Conservation (phyloP, 768 basidiomycete species). For the Pleurotus salmoneostramineus region DNA sequence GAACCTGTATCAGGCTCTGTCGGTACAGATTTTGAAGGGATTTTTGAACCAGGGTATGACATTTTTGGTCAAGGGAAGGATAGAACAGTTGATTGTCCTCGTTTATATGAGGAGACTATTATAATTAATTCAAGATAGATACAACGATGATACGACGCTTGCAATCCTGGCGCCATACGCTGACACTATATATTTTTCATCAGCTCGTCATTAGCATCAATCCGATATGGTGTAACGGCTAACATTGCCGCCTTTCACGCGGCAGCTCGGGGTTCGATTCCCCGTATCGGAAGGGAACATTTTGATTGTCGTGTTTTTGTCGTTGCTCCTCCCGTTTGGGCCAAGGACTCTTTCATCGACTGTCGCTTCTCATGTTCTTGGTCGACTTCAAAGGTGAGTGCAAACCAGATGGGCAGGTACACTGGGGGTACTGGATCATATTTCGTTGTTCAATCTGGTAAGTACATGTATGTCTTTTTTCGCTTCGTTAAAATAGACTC, state of each 20-base stretch:
- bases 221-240: conserved; percentile 55
- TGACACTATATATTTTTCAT: conserved; percentile 1
- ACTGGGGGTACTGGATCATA: no score
- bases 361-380: no score
- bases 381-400: no score
- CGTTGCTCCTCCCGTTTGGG: no score
- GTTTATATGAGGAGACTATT: conserved; percentile 12
- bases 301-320: background rate
- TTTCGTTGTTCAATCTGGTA: no score
- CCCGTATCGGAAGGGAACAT: conserved; percentile 24
- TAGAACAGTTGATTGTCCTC: conserved; percentile 19
- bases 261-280: conserved; percentile 37
- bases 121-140: background rate
- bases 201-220: no score
- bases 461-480: no score
- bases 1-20: conserved; percentile 52
- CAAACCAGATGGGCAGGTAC: no score
- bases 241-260: conserved; percentile 61
- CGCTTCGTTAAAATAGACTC: no score
- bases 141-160: background rate
- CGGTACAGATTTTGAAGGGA: conserved; percentile 47
- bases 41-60: conserved; percentile 57
- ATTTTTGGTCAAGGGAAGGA: conserved; percentile 50
- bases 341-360: no score
- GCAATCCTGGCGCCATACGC: background rate